phyloP scores from a whole-genome alignment of 164 flowering plant species.

The Magnolia changhungtana region DNA sequence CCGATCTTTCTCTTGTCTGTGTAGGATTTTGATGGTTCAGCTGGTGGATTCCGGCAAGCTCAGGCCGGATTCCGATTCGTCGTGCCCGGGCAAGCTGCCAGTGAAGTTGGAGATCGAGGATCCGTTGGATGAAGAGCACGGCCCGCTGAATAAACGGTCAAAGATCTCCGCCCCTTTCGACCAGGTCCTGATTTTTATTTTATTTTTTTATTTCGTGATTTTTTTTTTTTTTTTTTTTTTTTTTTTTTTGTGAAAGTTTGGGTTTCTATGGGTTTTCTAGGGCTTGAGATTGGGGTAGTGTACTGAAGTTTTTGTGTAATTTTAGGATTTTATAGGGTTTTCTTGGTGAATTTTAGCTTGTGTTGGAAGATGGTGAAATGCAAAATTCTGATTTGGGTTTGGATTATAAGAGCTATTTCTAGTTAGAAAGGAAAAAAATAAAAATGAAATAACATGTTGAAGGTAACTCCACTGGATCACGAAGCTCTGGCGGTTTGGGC shows the following conservation, averaged over 20 bases:
- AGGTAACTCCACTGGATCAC: too few relatives aligned
- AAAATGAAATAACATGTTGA: too few relatives aligned
- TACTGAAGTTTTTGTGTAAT: too few relatives aligned
- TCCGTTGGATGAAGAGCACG: slow-evolving; percentile 46
- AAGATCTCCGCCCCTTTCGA: slow-evolving; percentile 23
- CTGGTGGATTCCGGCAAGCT: slow-evolving; percentile 46
- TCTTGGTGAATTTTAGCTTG: too few relatives aligned
- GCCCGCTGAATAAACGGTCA: slow-evolving; percentile 45
- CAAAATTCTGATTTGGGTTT: too few relatives aligned
- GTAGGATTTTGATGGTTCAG: slow-evolving; percentile 44
- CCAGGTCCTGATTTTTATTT: slow-evolving; percentile 33
- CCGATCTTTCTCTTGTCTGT: background rate
- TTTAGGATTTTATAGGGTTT: too few relatives aligned
- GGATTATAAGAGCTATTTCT: too few relatives aligned
- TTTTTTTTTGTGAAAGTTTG: background rate
- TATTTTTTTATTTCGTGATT: background rate
- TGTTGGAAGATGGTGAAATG: too few relatives aligned
- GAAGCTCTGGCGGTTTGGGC: too few relatives aligned
- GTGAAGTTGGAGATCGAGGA: slow-evolving; percentile 65
- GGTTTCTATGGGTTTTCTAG: too few relatives aligned
- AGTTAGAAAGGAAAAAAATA: too few relatives aligned
- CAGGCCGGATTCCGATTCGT: slow-evolving; percentile 19
- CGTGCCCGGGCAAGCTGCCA: slow-evolving; percentile 27
- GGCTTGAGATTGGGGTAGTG: too few relatives aligned
- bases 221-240: background rate